Conservation (phyloP, 176 grass and related monocot species). For the Musa schizocarpa region DNA sequence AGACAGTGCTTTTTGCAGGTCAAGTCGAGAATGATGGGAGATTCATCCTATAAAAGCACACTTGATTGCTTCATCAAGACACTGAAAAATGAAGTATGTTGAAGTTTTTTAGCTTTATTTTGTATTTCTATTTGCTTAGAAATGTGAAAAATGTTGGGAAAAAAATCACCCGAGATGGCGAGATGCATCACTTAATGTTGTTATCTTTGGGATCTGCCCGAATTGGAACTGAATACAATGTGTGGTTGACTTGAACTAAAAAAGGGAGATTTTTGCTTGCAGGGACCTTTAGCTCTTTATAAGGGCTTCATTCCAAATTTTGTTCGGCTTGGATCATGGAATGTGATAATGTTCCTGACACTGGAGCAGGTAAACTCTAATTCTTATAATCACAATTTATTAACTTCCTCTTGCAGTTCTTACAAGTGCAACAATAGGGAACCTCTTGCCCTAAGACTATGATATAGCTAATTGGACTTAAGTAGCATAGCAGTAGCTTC, state of each 20-base stretch:
- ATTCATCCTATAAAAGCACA: slow-evolving; percentile 71
- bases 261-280: slow-evolving; percentile 11
- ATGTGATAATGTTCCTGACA: slow-evolving; percentile 99
- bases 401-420: neutral
- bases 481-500: neutral
- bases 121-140: neutral
- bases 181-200: neutral
- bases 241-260: neutral
- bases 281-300: slow-evolving; percentile 89
- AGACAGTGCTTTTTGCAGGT: slow-evolving; percentile 39
- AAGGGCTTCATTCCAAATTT: slow-evolving; percentile 89
- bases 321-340: slow-evolving; percentile 91
- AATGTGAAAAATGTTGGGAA: neutral
- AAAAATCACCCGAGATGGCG: neutral
- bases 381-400: neutral
- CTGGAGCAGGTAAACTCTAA: slow-evolving; percentile 65
- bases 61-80: slow-evolving; percentile 97
- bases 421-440: neutral
- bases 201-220: neutral
- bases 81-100: slow-evolving; percentile 83
- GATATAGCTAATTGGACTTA: neutral
- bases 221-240: neutral
- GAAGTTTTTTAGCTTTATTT: slow-evolving; percentile 13
- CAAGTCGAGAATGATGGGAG: slow-evolving; percentile 99
- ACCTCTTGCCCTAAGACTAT: no score